Evolutionary conservation across 202 grass and related monocot species (phyloP), one percentile per base, ranked within the genome.

Genomic region (Hordeum pubiflorum): DNA sequence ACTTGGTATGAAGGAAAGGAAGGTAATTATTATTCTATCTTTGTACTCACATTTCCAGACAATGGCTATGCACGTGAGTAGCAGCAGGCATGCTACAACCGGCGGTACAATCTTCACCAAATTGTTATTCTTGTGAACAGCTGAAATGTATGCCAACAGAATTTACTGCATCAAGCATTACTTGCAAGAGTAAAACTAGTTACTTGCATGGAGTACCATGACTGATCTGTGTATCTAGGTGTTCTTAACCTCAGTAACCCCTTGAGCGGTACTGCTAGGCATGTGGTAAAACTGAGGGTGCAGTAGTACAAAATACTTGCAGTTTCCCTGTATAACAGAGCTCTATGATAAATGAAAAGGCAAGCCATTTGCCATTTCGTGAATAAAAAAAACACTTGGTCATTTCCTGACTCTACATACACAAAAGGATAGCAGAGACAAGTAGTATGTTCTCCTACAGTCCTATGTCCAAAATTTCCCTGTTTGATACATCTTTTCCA

Each of bases 21-120:
- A 0, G 0, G 2, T 7, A 0, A 11, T 2, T 10, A n/a, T 34
- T 15, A 0, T 43, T 72, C 63, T 66, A 90, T 80, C 76, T 90
- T 34, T 92, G 58, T 36, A 83, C 54, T 38, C 58, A 12, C 60
- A 75, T 58, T 4, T 37, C 60, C 22, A 63, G 32, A 63, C 10
- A 41, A 79, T 20, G 41, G 17, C 2, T 79, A 9, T 4, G 57
- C 7, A 63, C n/a, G 29, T 10, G 20, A 71, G 14, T 26, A 72
- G 56, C 40, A 84, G 6, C 54, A 78, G 0, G 21, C 52, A 70
- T 46, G 38, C 18, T 31, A 86, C 22, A 39, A 60, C 6, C 0
- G 89, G 41, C 8, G 9, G 18, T 18, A 83, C 0, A 37, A 72
- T 70, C 27, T 77, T 80, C 9, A 17, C 21, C 24, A 59, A 59